Base-by-base conservation (phyloP, 1,139 yeast genomes). In the Lodderomyces theae region DNA sequence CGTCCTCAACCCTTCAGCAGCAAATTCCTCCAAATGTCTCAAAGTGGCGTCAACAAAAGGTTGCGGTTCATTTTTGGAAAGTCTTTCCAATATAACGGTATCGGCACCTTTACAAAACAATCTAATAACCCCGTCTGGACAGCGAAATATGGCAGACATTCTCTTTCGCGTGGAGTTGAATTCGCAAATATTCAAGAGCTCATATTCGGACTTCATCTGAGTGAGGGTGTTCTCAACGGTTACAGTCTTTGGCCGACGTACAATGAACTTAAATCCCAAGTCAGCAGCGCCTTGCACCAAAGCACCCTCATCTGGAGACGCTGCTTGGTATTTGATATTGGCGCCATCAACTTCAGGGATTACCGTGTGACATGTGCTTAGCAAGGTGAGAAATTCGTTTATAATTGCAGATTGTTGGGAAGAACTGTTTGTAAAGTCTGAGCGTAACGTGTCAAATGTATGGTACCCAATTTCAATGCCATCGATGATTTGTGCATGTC, bases 281-380 rank as follows among this genome's bases (percentile, higher is more conserved):
- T 72, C 74, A 0, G 68, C 94, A 15, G 97, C 98, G 44, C 98
- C 98, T 53, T 92, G 90, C 3, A 94, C 99, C 48, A 94, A 71
- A 0, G 99, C 99, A 42, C 98, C 98, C 69, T 94, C 98, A 65
- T 94, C 99, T 1, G 98, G 98, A 2, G 97, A 90, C 0, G 98
- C 97, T 1, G 99, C 98, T 64, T 94, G 98, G 58, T 94, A 94
- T 59, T 87, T 90, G 50, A 92, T 83, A 1, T 70, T 55, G 12
- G 30, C 11, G 4, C 34, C 35, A 0, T 86, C 86, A 13, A 77
- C 72, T 60, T 94, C 98, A 0, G 98, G 98, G 48, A 94, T 94
- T 36, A 94, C 99, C 0, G 99, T 94, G 57, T 94, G 99, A 60
- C 98, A 94, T 0, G 96, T 84, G 40, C 97, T 87, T 43, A 94